Conservation (phyloP, 345 rosid species). For the Salix caprea region DNA sequence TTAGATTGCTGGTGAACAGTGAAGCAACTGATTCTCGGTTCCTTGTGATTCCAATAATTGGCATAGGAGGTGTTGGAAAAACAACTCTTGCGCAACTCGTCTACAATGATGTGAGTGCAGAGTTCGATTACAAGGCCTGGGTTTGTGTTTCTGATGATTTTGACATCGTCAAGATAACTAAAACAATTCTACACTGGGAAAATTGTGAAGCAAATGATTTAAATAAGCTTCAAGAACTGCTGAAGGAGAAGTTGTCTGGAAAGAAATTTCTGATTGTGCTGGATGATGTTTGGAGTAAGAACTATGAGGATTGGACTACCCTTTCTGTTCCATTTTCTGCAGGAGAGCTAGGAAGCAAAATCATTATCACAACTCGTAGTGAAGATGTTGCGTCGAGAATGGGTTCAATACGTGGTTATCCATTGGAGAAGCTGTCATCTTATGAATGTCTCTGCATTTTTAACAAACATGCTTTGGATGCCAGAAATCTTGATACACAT, state of each 20-base stretch:
- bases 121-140: constrained; percentile 11
- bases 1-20: too few relatives aligned
- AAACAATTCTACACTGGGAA: neutral
- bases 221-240: constrained; percentile 8
- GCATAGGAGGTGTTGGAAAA: too few relatives aligned
- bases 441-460: too few relatives aligned
- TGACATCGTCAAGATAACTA: neutral
- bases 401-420: neutral
- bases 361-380: constrained; percentile 24
- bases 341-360: neutral
- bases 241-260: constrained; percentile 2
- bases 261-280: constrained; percentile 21
- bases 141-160: neutral
- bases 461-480: too few relatives aligned
- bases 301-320: too few relatives aligned
- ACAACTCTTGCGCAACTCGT: too few relatives aligned
- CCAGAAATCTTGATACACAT: too few relatives aligned
- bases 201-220: neutral
- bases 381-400: constrained; percentile 1
- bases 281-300: constrained; percentile 27
- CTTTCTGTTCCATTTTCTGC: too few relatives aligned
- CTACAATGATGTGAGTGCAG: too few relatives aligned
- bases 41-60: too few relatives aligned
- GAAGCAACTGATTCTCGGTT: too few relatives aligned
- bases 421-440: constrained; percentile 1